These are phyloP conservation scores for Apocynum venetum DNA, from an alignment of 257 asterid genomes.

Conservation along the genomic window DNA sequence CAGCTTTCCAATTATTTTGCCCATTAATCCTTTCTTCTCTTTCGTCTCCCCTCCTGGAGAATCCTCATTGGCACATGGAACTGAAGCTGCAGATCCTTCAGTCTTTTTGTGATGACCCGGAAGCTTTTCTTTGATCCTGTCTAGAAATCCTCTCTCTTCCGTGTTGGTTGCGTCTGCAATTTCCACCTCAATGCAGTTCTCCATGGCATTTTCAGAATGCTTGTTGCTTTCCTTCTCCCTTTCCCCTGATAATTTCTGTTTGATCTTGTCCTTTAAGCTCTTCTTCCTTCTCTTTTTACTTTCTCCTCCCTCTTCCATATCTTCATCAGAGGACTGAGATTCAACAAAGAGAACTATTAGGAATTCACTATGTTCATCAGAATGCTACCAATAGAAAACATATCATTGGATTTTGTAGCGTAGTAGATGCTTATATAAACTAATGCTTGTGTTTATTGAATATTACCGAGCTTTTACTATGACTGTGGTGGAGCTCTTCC, in stretches of 20 bases:
- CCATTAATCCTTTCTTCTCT: constrained; percentile 43
- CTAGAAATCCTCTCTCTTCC: constrained; percentile 39
- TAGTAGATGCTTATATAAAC: background rate
- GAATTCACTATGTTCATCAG: background rate
- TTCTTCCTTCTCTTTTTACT: constrained; percentile 38
- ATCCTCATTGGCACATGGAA: constrained; percentile 26
- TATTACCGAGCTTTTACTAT: constrained; percentile 26
- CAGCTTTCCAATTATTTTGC: constrained; percentile 45
- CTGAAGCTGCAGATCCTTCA: constrained; percentile 11
- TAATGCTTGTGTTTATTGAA: background rate
- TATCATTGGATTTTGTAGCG: background rate
- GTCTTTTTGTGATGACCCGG: constrained; percentile 37
- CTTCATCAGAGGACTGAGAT: constrained; percentile 47
- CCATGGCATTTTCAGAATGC: constrained; percentile 4
- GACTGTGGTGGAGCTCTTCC: constrained; percentile 36
- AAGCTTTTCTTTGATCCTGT: constrained; percentile 44
- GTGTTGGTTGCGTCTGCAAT: constrained; percentile 16
- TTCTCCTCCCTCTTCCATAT: constrained; percentile 40
- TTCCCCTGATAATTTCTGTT: constrained; percentile 29
- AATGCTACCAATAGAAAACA: background rate
- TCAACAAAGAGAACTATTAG: background rate
- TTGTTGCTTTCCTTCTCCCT: constrained; percentile 13
- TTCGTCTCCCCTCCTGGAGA: constrained; percentile 22
- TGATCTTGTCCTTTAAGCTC: constrained; percentile 34
- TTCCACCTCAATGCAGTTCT: constrained; percentile 19